Evolutionary conservation across 768 basidiomycete genomes (phyloP).

Genomic region (Chalciporus pseudorubinellus): DNA sequence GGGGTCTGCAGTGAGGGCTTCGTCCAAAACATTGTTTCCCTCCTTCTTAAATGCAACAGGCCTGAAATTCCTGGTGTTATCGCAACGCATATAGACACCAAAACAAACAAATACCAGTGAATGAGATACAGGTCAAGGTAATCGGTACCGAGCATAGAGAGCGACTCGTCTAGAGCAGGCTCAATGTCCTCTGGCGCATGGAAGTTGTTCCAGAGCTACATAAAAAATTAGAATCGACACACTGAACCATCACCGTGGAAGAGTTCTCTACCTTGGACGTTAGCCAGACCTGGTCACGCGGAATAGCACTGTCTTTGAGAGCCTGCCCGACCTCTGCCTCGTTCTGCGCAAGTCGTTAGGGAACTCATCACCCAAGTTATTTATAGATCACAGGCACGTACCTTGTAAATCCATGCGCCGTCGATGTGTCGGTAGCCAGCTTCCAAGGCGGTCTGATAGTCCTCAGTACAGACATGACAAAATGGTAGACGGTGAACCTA

Average conservation of each 20-base stretch:
- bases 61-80: slow-evolving; percentile 34
- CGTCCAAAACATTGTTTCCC: slow-evolving; percentile 45
- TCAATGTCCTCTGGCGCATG: slow-evolving; percentile 76
- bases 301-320: slow-evolving; percentile 53
- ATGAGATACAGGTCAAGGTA: slow-evolving; percentile 83
- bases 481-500: slow-evolving; percentile 9
- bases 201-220: slow-evolving; percentile 77
- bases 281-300: slow-evolving; percentile 64
- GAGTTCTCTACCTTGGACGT: slow-evolving; percentile 50
- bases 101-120: slow-evolving; percentile 55
- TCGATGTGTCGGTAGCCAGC: slow-evolving; percentile 73
- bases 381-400: slow-evolving; percentile 26
- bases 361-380: neutral
- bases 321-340: slow-evolving; percentile 69
- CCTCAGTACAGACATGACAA: neutral
- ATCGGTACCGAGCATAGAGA: slow-evolving; percentile 56
- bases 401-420: slow-evolving; percentile 68
- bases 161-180: slow-evolving; percentile 60
- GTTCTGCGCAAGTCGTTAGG: slow-evolving; percentile 41
- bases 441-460: slow-evolving; percentile 49
- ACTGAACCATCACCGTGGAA: neutral
- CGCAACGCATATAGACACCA: neutral
- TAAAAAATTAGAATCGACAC: neutral
- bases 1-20: slow-evolving; percentile 61
- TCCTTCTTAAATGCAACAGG: slow-evolving; percentile 66